A percentile compares a stretch with the other conserved stretches of the same genome.
Evolutionary conservation across 179 eudicot species (phyloP).

Genomic region (Beta corolliflora): DNA sequence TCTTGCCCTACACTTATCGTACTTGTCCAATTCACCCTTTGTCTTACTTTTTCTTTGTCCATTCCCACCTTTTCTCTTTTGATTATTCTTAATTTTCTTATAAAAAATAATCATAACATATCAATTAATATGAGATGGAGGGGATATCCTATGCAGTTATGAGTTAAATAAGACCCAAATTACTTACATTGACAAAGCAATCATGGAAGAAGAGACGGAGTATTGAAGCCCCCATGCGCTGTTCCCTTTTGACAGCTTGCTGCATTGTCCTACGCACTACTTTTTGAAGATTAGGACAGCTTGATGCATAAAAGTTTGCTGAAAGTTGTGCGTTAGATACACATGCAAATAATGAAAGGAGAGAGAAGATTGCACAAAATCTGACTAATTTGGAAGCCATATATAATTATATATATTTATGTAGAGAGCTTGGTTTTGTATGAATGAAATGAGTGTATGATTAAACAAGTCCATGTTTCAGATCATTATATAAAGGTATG

Average conservation of each 20-base stretch:
- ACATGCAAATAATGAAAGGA: not conserved
- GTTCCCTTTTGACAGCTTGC: conserved; percentile 36
- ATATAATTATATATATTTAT: not conserved
- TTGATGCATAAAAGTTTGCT: conserved; percentile 25
- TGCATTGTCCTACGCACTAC: conserved; percentile 36
- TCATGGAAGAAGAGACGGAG: conserved; percentile 47
- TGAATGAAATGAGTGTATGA: not conserved
- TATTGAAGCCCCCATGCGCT: conserved; percentile 41
- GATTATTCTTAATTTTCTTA: too few relatives aligned
- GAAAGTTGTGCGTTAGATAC: conserved; percentile 37
- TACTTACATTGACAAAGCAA: conserved; percentile 44
- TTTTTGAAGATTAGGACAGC: conserved; percentile 38
- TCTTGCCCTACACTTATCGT: too few relatives aligned
- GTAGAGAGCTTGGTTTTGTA: not conserved
- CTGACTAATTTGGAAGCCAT: conserved; percentile 10
- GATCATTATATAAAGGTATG: not conserved
- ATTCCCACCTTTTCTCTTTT: too few relatives aligned
- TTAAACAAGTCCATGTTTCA: not conserved
- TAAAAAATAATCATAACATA: too few relatives aligned
- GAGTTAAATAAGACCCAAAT: not conserved
- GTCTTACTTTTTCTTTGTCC: too few relatives aligned
- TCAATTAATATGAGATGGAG: too few relatives aligned
- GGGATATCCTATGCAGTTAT: too few relatives aligned
- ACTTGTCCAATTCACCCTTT: too few relatives aligned
- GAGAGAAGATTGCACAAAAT: not conserved